Conservation (phyloP, 1,284 basidiomycete species). For the Phellopilus nigrolimitatus region DNA sequence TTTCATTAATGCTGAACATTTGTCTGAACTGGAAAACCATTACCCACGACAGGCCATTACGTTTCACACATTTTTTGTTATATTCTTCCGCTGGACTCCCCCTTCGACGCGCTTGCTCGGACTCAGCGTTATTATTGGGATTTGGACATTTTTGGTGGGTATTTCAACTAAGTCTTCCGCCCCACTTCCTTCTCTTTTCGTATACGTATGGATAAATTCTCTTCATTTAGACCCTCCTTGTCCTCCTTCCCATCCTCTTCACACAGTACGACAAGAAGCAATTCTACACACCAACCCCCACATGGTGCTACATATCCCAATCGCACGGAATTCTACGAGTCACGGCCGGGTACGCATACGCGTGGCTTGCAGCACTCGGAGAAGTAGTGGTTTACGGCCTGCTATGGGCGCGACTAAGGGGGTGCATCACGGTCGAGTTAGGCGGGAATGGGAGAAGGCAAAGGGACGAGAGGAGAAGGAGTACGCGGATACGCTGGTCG, state of each 20-base stretch:
- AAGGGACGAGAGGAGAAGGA: background rate
- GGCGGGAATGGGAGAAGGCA: background rate
- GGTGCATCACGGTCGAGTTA: conserved; percentile 1
- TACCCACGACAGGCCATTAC: conserved; percentile 15
- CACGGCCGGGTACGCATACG: conserved; percentile 5
- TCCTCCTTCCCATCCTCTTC: conserved; percentile 8
- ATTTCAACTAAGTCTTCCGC: background rate
- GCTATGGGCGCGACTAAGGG: conserved; percentile 15
- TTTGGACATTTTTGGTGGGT: conserved; percentile 18
- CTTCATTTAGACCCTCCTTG: conserved; percentile 11
- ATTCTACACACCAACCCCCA: conserved; percentile 18
- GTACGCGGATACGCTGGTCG: background rate
- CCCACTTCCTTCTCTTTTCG: no score
- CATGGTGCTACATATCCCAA: conserved; percentile 18
- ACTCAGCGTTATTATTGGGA: background rate
- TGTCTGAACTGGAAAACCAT: no score
- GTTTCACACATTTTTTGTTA: conserved; percentile 19
- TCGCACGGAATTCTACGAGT: conserved; percentile 8
- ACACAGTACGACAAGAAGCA: background rate
- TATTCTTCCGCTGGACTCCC: conserved; percentile 20
- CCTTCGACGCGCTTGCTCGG: conserved; percentile 5
- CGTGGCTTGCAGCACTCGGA: conserved; percentile 8
- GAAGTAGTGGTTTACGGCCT: conserved; percentile 11
- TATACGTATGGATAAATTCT: no score
- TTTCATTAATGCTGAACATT: background rate